Evolutionary conservation across 2,329 filamentous ascomycete genomes (phyloP), one percentile per base, ranked within the genome.

Genomic region (Aspergillus sergii): DNA sequence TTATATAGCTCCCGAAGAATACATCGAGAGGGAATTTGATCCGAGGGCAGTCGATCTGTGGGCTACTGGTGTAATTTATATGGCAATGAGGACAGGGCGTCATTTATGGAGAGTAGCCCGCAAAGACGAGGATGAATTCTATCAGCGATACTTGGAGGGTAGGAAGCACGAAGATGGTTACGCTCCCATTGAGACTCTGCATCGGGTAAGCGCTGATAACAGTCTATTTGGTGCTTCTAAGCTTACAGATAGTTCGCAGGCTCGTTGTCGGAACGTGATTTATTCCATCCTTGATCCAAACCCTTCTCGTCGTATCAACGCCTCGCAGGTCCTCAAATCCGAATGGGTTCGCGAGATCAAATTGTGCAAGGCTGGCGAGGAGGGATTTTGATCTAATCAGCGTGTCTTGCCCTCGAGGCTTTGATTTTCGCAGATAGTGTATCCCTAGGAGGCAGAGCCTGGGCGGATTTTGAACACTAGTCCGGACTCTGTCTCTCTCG

Each of bases 291-390:
- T 99, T 53, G 95, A 99, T 75, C 95, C 95, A 34, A 97, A 97
- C 76, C 93, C 95, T 30, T 88, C 88, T 62, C 91, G 95, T 68
- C 92, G 95, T 71, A 94, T 99, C 76, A 97, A 93, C 34, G 94
- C 95, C 63, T 94, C 94, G 46, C 95, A 99, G 81, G 93, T 98
- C 62, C 88, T 99, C 73, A 97, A 97, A 80, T 98, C 94, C 5
- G 95, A 99, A 82, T 99, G 95, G 95, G 93, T 95, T 70, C 92
- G 95, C 71, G 94, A 97, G 79, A 97, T 98, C 80, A 96, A 94
- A 81, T 86, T 98, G 62, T 99, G 95, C 83, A 95, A 94, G 80
- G 94, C 95, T 65, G 95, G 94, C 70, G 92, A 98, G 80, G 94
- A 98, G 84, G 95, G 95, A 62, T 89, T 96, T 72, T 97, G 70